Evolutionary conservation across 2,329 filamentous ascomycete species (phyloP), one percentile per base, ranked within the genome.

Genomic region (Trichophyton rubrum): DNA sequence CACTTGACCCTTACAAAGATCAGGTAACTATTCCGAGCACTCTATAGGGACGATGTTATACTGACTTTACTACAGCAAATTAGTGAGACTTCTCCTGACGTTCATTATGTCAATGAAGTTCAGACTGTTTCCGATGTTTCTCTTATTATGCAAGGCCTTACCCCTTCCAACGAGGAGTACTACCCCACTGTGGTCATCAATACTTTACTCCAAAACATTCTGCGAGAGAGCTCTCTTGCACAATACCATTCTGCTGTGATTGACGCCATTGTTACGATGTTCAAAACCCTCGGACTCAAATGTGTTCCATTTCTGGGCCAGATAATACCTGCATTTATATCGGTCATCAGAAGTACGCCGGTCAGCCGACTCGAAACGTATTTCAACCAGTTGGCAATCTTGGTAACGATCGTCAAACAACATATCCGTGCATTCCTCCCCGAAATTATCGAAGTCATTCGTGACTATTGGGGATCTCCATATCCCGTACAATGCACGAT

Each of bases 171-270:
- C 69, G 96, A 99, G 70, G 93, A 99, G 68, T 99, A 99, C 73
- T 99, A 96, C 70, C 93, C 93, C 0, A 99, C 93, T 0, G 90
- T 99, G 17, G 93, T 96, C 55, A 96, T 99, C 71, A 96, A 96
- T 68, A 95, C 93, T 1, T 81, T 99, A 9, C 85, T 99, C 68
- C 87, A 90, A 61, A 79, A 77, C 61, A 91, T 99, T 66, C 77
- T 99, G 40, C 95, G 92, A 68, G 93, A 99, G 67, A 85, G 86
- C 27, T 97, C 93, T 0, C 79, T 99, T 3, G 84, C 87, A 11
- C 89, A 95, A 68, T 92, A 96, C 68, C 95, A 99, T 69, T 92
- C 90, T 3, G 85, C 87, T 9, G 92, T 97, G 13, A 93, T 99
- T 58, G 93, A 97, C 72, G 93, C 93, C 3, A 95, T 99, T 67